phyloP scores from a whole-genome alignment of 345 rosid genomes.

The Acer negundo region DNA sequence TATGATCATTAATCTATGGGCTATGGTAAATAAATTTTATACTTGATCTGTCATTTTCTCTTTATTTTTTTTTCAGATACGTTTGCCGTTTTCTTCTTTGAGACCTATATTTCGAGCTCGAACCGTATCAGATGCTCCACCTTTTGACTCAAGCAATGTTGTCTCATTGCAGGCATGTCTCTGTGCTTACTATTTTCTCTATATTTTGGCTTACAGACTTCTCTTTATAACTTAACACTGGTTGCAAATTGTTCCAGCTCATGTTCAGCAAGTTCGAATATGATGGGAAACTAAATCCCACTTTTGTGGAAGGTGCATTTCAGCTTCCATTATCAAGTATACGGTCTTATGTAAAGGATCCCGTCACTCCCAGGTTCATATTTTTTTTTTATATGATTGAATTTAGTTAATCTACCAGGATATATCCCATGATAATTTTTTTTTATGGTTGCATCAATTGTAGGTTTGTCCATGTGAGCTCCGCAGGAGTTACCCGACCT shows the following conservation, averaged over 20 bases:
- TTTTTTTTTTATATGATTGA: background rate
- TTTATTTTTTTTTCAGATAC: slow-evolving; percentile 42
- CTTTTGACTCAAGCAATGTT: slow-evolving; percentile 68
- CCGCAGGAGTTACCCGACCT: slow-evolving; percentile 96
- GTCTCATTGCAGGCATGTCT: slow-evolving; percentile 74
- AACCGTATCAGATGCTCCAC: slow-evolving; percentile 73
- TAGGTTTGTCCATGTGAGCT: slow-evolving; percentile 92
- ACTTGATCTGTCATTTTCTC: slow-evolving; percentile 5
- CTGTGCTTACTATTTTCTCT: slow-evolving; percentile 2
- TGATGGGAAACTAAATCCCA: slow-evolving; percentile 90
- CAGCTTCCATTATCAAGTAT: slow-evolving; percentile 77
- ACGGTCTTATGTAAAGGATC: slow-evolving; percentile 67
- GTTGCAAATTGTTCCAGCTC: slow-evolving; percentile 51
- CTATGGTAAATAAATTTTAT: background rate
- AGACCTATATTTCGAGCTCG: slow-evolving; percentile 87
- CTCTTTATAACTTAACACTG: slow-evolving; percentile 11
- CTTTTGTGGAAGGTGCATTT: slow-evolving; percentile 82
- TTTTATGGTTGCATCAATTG: slow-evolving; percentile 13
- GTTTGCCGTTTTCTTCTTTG: slow-evolving; percentile 76
- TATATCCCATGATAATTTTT: background rate
- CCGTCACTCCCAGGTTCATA: slow-evolving; percentile 74
- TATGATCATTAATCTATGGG: slow-evolving; percentile 1
- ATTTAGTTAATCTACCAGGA: background rate
- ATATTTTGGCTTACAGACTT: background rate
- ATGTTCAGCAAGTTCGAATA: slow-evolving; percentile 98